These are phyloP conservation scores for Hibiscus syriacus DNA, from an alignment of 345 rosid genomes.

Conservation along the genomic window DNA sequence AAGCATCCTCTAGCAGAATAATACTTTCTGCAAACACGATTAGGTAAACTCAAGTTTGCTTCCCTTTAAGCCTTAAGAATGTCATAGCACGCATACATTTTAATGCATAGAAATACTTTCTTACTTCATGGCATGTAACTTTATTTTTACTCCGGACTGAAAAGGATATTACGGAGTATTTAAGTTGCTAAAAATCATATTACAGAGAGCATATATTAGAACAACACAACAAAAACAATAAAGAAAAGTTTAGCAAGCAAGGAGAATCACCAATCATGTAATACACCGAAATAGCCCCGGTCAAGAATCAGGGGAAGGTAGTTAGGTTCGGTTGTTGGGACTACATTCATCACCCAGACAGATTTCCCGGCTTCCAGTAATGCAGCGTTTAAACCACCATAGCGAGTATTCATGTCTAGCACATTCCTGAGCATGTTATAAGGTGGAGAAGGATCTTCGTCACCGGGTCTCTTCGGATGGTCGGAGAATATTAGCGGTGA, in stretches of 20 bases:
- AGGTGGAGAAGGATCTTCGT: conserved; percentile 97
- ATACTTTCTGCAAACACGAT: too few relatives aligned
- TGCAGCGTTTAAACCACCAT: conserved; percentile 86
- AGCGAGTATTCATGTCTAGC: conserved; percentile 91
- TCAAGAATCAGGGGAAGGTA: conserved; percentile 82
- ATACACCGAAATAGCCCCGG: conserved; percentile 85
- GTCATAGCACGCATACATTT: background rate
- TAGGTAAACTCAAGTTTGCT: background rate
- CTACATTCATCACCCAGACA: conserved; percentile 97
- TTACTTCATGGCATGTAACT: background rate
- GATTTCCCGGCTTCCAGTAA: conserved; percentile 71
- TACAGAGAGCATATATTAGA: background rate
- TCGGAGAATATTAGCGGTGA: conserved; percentile 97
- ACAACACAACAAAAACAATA: background rate
- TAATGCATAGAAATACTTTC: background rate
- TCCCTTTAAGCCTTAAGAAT: background rate
- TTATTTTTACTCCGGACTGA: background rate
- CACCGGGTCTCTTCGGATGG: conserved; percentile 99
- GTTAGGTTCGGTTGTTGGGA: conserved; percentile 79
- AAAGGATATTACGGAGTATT: background rate
- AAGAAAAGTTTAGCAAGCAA: background rate
- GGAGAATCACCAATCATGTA: conserved; percentile 78
- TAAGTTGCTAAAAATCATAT: background rate
- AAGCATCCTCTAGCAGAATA: background rate
- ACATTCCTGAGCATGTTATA: conserved; percentile 96